Base-by-base conservation (phyloP, 164 flowering plant species). In the Houttuynia cordata region DNA sequence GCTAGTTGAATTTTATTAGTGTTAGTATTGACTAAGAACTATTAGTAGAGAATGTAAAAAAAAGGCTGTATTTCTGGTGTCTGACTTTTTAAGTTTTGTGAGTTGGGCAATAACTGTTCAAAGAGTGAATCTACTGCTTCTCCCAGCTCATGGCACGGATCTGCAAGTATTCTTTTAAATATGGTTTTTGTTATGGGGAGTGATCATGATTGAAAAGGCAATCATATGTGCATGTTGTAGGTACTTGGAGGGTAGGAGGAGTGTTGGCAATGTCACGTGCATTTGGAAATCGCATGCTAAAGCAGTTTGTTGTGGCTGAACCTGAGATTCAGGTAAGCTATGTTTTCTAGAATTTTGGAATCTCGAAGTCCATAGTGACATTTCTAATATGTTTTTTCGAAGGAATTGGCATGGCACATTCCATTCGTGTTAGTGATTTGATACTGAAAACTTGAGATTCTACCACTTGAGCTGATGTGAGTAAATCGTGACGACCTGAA, bases 251-350 rank as follows among this genome's bases (percentile, higher is more conserved):
- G 70, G 99, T 93, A 20, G 97, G 97, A 63, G 99, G 99, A 47
- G 96, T 93, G 53, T 67, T 93, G 65, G 99, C 99, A 59, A 93
- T 93, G 99, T 93, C 99, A n/a, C 97, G 99, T 72, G 99, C 99
- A 63, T 93, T 93, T 78, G 99, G 97, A 3, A 85, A 93, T 67
- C 94, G 97, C 53, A 80, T 93, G 83, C 69, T 93, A 69, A 93
- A 93, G 72, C 99, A 79, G 72, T 93, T 76, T 79, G 99, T 91
- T 53, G 96, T 93, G 60, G 95, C 97, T 47, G 97, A 93, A 50
- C 99, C 99, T 58, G 99, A 93, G 75, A 93, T 93, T 69, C 97
- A 90, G 98, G 98, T 92, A 69, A 18, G 15, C 54, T 25, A 58
- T 53, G 17, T 12, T 40, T 0, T 14, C 3, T 51, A 45, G 22